Conservation (phyloP, 345 rosid species). For the Garcia nutans region DNA sequence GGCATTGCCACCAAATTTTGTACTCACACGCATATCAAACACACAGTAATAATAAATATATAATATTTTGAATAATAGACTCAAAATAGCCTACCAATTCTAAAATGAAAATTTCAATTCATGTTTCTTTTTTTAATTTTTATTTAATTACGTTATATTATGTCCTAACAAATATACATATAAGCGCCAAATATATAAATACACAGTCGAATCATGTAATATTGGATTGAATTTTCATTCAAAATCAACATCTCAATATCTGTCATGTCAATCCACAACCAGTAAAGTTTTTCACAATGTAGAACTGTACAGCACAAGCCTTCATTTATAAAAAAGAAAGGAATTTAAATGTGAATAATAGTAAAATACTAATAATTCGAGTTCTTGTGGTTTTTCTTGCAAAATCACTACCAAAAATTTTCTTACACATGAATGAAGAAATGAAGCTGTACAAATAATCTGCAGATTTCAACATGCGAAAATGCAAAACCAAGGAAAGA, state of each 20-base stretch:
- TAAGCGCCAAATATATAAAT: too few species aligned
- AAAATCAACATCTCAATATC: too few species aligned
- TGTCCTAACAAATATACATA: too few species aligned
- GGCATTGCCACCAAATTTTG: background rate
- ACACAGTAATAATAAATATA: too few species aligned
- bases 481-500: conserved; percentile 25
- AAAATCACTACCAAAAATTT: conserved; percentile 50
- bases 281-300: background rate
- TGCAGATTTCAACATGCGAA: conserved; percentile 36
- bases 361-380: background rate
- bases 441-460: conserved; percentile 73
- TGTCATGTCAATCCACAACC: background rate
- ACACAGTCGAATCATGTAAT: too few species aligned
- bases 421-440: conserved; percentile 83
- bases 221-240: too few species aligned
- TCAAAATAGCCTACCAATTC: too few species aligned
- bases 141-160: too few species aligned
- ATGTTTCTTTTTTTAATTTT: too few species aligned
- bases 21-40: too few species aligned
- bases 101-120: too few species aligned
- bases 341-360: background rate
- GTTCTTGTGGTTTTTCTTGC: conserved; percentile 19
- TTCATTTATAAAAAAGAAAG: conserved; percentile 4
- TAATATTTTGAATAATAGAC: too few species aligned
- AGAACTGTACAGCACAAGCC: background rate